Percentiles rank a stretch among this genome's conserved stretches.
Evolutionary conservation across 495 filamentous ascomycete genomes (phyloP).

Genomic region (Neurospora intermedia): DNA sequence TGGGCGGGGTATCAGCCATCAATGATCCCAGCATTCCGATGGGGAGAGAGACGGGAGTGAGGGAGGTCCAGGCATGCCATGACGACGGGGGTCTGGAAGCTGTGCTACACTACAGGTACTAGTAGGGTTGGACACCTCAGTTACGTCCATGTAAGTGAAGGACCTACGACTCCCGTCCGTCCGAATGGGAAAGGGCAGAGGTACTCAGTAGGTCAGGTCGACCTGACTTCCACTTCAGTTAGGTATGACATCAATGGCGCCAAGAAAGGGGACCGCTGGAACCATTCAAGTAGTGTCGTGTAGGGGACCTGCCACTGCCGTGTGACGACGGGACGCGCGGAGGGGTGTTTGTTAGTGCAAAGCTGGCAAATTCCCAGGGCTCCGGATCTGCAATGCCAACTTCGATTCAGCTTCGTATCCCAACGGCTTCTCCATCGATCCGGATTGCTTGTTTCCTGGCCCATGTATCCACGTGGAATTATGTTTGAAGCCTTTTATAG

Average conservation of each 20-base stretch:
- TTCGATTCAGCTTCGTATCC: background rate
- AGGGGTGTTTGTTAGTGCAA: background rate
- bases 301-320: background rate
- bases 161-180: no score
- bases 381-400: background rate
- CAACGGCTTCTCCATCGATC: background rate
- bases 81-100: background rate
- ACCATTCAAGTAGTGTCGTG: background rate
- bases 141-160: no score
- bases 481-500: background rate
- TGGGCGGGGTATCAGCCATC: background rate
- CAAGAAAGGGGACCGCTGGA: background rate
- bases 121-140: background rate
- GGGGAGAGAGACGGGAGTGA: background rate
- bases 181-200: background rate
- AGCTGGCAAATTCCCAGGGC: background rate
- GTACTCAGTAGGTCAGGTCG: background rate
- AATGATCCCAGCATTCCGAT: background rate
- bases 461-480: background rate
- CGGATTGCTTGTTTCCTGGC: background rate
- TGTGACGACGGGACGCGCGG: background rate
- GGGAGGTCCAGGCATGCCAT: background rate
- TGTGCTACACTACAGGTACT: background rate
- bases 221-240: no score
- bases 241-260: conserved; percentile 19